Evolutionary conservation across 2,329 filamentous ascomycete species (phyloP), one percentile per base, ranked within the genome.

Genomic region (Thermothelomyces thermophilus): DNA sequence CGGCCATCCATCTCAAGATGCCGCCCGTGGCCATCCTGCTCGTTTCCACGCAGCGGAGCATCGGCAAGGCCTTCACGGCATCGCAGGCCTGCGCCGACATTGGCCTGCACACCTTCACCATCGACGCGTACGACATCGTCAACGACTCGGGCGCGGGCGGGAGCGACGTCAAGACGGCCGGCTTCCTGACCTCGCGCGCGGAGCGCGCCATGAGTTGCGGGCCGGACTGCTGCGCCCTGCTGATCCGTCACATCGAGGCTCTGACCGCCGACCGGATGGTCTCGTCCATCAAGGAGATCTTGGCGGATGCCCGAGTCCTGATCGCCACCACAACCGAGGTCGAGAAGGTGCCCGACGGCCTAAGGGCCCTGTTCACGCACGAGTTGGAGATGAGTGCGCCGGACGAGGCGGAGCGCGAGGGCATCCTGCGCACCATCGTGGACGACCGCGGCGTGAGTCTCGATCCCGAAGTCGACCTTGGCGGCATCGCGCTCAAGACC

Each of bases 311-410:
- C 3, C 76, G 93, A 48, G 87, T 97, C 2, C 70, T 98, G 20
- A 83, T 98, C 59, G 91, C 93, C 0, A 98, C 93, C 0, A 96
- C 91, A 0, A 95, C 90, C 6, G 91, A 97, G 58, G 83, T 96
- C 0, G 93, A 97, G 64, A 94, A 97, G 66, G 81, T 98, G 1
- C 87, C 91, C 0, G 90, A 96, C 60, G 87, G 87, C 0, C 83
- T 97, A 17, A 82, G 93, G 46, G 89, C 89, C 10, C 74, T 97
- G 2, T 97, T 98, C 66, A 95, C 90, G 0, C 91, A 98, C 61
- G 93, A 98, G 67, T 76, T 98, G 36, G 91, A 97, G 63, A 89
- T 98, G 80, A 81, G 75, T 39, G 93, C 93, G 0, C 93, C 93
- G 0, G 90, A 97, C 60, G 93, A 98, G 65, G 83, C 82, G 22